phyloP scores from a whole-genome alignment of 2,329 filamentous ascomycete genomes.

The Ophiostoma piceae region DNA sequence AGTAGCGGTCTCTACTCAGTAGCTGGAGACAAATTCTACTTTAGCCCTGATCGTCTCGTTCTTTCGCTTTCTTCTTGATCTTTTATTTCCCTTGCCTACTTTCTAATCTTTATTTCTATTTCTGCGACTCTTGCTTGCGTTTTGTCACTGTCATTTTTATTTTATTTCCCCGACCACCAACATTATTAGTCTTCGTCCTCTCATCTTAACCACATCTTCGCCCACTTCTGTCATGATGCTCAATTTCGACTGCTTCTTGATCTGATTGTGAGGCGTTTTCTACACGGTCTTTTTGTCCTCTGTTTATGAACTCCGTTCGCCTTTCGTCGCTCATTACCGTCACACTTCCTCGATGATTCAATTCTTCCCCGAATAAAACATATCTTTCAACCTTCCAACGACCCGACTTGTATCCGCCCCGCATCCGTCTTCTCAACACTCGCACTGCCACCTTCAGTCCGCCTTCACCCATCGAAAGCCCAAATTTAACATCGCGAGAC shows the following conservation, averaged over 20 bases:
- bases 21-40: neutral
- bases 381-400: neutral
- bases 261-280: neutral
- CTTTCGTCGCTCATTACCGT: neutral
- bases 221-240: neutral
- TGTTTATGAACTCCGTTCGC: neutral
- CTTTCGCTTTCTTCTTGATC: neutral
- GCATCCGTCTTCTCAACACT: neutral
- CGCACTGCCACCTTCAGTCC: neutral
- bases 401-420: neutral
- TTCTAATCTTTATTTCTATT: neutral
- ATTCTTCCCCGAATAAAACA: neutral
- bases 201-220: neutral
- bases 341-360: neutral
- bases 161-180: neutral
- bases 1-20: slow-evolving; percentile 2
- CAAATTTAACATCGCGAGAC: neutral
- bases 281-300: neutral
- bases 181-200: neutral
- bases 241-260: neutral
- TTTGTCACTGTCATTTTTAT: neutral
- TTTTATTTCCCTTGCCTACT: neutral
- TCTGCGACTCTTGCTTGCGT: neutral
- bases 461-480: neutral
- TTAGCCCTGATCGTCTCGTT: neutral